Conservation (phyloP, 2,329 filamentous ascomycete species). For the Alternaria rosae region DNA sequence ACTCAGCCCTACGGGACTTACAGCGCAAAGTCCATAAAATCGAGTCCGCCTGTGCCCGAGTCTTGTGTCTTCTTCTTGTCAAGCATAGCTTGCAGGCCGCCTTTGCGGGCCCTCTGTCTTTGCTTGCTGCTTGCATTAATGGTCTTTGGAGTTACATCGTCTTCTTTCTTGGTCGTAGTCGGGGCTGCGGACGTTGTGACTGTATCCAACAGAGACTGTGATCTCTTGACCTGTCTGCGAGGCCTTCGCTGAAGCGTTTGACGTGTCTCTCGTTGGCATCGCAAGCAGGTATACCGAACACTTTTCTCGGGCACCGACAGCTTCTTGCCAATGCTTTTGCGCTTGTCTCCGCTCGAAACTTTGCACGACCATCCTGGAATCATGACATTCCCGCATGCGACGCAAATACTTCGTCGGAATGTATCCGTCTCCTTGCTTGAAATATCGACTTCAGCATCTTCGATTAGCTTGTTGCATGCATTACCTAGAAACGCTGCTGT, state of each 20-base stretch:
- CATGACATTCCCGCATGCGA: conserved; percentile 49
- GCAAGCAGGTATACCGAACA: conserved; percentile 37
- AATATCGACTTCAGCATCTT: conserved; percentile 36
- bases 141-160: conserved; percentile 38
- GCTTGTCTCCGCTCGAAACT: conserved; percentile 18
- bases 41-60: conserved; percentile 50
- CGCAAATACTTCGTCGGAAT: conserved; percentile 43
- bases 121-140: conserved; percentile 61
- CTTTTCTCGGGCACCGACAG: conserved; percentile 25
- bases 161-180: conserved; percentile 16
- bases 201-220: conserved; percentile 6
- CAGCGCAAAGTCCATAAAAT: conserved; percentile 64
- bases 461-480: conserved; percentile 36
- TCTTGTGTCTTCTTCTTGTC: conserved; percentile 53
- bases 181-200: background rate
- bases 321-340: conserved; percentile 7
- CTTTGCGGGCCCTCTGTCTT: conserved; percentile 62
- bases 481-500: conserved; percentile 43
- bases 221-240: conserved; percentile 27
- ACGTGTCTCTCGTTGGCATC: conserved; percentile 44
- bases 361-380: conserved; percentile 48
- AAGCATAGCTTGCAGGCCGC: conserved; percentile 62
- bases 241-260: conserved; percentile 29
- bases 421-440: conserved; percentile 40
- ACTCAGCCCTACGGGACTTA: conserved; percentile 34